Evolutionary conservation across 2,329 filamentous ascomycete genomes (phyloP).

Genomic region (Talaromyces sp.): DNA sequence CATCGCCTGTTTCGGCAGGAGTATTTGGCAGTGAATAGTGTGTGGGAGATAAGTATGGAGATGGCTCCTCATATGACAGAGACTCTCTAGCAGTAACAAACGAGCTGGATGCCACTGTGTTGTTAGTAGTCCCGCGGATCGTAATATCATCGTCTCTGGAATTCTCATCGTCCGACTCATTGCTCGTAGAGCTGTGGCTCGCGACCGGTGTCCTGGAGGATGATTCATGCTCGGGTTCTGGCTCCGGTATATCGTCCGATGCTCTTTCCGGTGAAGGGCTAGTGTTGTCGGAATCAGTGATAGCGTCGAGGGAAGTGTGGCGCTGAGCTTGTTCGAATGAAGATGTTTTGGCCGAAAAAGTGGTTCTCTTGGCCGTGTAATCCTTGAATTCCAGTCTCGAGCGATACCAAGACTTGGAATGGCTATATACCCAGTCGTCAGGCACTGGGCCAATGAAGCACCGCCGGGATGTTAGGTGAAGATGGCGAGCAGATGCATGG

Average conservation of each 20-base stretch:
- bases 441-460: slow-evolving; percentile 64
- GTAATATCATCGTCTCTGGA: background rate
- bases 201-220: background rate
- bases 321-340: slow-evolving; percentile 16
- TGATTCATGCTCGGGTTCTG: background rate
- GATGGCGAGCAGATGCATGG: slow-evolving; percentile 58
- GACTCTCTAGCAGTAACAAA: slow-evolving; percentile 12
- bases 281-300: background rate
- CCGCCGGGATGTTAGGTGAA: slow-evolving; percentile 58
- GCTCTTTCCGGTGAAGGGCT: background rate
- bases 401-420: slow-evolving; percentile 61
- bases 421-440: slow-evolving; percentile 60
- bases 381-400: slow-evolving; percentile 38
- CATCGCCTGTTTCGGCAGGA: background rate
- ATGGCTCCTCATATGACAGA: background rate
- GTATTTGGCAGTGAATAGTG: background rate
- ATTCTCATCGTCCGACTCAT: background rate
- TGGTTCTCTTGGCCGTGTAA: slow-evolving; percentile 45
- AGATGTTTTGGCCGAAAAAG: slow-evolving; percentile 49
- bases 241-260: background rate
- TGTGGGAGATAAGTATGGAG: background rate
- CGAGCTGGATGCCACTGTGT: slow-evolving; percentile 7
- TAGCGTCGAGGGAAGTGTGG: background rate
- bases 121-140: background rate
- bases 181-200: background rate